Percentiles rank a stretch among this genome's conserved stretches.
Evolutionary conservation across 352 stramenopile genomes (phyloP).

Genomic region (Peronospora farinosa): DNA sequence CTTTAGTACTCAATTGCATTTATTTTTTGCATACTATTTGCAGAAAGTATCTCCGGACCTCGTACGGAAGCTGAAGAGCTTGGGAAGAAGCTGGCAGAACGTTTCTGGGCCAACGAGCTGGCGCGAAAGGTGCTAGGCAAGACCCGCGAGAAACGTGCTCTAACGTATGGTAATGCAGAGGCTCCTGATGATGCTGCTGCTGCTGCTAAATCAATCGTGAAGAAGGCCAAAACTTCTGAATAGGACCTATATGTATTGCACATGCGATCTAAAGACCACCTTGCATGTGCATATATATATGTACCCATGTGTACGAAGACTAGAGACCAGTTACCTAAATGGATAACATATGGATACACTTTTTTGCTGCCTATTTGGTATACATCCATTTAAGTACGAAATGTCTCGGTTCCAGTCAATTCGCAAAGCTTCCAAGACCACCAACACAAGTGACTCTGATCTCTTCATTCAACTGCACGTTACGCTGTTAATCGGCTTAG

Average conservation of each 20-base stretch:
- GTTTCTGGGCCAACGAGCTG: constrained; percentile 51
- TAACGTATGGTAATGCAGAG: constrained; percentile 70
- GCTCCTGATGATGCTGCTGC: constrained; percentile 58
- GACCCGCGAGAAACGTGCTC: constrained; percentile 55
- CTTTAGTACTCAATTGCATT: background rate
- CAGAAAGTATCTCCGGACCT: constrained; percentile 47
- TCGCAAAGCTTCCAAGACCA: constrained; percentile 11
- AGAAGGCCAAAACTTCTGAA: constrained; percentile 22
- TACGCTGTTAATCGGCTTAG: constrained; percentile 6
- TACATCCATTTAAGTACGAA: constrained; percentile 25
- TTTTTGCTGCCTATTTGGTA: background rate
- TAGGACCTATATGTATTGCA: too few relatives aligned
- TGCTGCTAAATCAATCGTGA: constrained; percentile 8
- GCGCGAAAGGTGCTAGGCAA: constrained; percentile 56
- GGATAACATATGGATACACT: background rate
- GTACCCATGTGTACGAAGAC: too few relatives aligned
- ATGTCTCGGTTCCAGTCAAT: constrained; percentile 52
- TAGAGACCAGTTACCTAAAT: too few relatives aligned
- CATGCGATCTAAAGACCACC: too few relatives aligned
- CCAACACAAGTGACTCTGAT: constrained; percentile 8
- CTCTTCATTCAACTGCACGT: constrained; percentile 1
- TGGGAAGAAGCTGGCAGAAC: constrained; percentile 53
- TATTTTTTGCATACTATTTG: constrained; percentile 3
- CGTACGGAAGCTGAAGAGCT: constrained; percentile 53
- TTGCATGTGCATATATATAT: background rate